phyloP scores from a whole-genome alignment of 345 rosid species.

The Salix koriyanagi region DNA sequence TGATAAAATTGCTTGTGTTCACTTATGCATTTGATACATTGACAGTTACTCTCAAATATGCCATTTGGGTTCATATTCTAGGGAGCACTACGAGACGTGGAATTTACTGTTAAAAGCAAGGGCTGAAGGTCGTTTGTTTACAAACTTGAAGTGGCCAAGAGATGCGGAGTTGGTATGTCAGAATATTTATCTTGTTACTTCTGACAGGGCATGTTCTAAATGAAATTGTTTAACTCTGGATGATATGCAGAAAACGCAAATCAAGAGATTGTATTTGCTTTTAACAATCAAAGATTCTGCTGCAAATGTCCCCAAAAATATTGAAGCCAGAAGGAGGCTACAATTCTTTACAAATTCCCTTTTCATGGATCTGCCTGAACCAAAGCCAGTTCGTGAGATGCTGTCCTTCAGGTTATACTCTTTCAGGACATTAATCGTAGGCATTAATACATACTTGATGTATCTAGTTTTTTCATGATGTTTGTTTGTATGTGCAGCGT shows the following conservation, averaged over 20 bases:
- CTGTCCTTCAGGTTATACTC: slow-evolving; percentile 68
- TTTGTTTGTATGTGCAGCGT: slow-evolving; percentile 54
- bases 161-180: slow-evolving; percentile 72
- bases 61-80: slow-evolving; percentile 25
- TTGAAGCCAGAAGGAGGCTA: slow-evolving; percentile 91
- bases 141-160: slow-evolving; percentile 85
- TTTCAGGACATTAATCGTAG: not conserved
- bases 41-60: not conserved
- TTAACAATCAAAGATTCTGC: slow-evolving; percentile 92
- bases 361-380: slow-evolving; percentile 78
- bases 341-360: slow-evolving; percentile 91
- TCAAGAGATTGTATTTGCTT: slow-evolving; percentile 77
- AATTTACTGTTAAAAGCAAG: slow-evolving; percentile 67
- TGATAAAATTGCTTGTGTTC: slow-evolving; percentile 12
- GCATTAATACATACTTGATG: slow-evolving; percentile 8
- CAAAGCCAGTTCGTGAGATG: slow-evolving; percentile 77
- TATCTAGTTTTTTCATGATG: slow-evolving; percentile 20
- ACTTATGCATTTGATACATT: slow-evolving; percentile 7
- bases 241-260: slow-evolving; percentile 57
- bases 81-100: slow-evolving; percentile 83
- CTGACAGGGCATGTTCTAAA: slow-evolving; percentile 1
- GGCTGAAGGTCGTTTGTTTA: slow-evolving; percentile 80
- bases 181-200: slow-evolving; percentile 2
- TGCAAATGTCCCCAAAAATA: slow-evolving; percentile 75
- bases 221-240: slow-evolving; percentile 17